Base-by-base conservation (phyloP, 352 stramenopile genomes). In the Thalassiosira mediterranea region DNA sequence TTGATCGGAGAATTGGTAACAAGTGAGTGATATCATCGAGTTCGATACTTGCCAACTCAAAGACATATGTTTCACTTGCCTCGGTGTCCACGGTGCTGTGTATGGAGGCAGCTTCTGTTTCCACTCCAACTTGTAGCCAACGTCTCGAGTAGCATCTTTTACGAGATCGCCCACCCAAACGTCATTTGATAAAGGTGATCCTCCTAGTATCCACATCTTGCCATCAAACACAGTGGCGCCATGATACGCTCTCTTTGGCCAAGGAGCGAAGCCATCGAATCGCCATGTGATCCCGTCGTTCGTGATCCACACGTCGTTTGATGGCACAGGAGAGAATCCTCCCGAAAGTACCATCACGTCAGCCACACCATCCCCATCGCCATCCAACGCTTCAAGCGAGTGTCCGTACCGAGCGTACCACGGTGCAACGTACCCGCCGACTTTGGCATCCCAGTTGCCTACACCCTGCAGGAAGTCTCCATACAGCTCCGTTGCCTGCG, bases 231-330 rank as follows among this genome's bases (percentile, higher is more conserved):
- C 60, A 19, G 47, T 58, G 4, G 74, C 67, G 21, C 58, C 57
- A 60, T 84, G 75, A 40, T 75, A 87, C 25, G 68, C 79, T 56
- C 79, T 40, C 34, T 68, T 75, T 34, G 51, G 13, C 62, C 62
- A 87, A 17, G 66, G 69, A 13, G 79, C 79, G 49, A 73, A 76
- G 1, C 79, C 79, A 63, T 79, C 74, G 37, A 79, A 87, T 26
- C 58, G 61, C 79, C 79, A 87, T 4, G 46, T 42, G 1, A 76
- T 72, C 4, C 79, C 79, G 53, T 84, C 70, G n/a, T n/a, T 75
- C 0, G 74, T 57, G 3, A 87, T 70, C 79, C 79, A 87, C 31
- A 87, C 54, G 44, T 87, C 79, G 48, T 87, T 87, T 21, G 58
- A 73, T 23, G 73, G 56, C 3, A 82, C 40, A 28, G 79, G 73